A percentile compares a stretch with the other conserved stretches of the same genome.
Conservation (phyloP, 768 basidiomycete genomes). For the Artomyces pyxidatus region DNA sequence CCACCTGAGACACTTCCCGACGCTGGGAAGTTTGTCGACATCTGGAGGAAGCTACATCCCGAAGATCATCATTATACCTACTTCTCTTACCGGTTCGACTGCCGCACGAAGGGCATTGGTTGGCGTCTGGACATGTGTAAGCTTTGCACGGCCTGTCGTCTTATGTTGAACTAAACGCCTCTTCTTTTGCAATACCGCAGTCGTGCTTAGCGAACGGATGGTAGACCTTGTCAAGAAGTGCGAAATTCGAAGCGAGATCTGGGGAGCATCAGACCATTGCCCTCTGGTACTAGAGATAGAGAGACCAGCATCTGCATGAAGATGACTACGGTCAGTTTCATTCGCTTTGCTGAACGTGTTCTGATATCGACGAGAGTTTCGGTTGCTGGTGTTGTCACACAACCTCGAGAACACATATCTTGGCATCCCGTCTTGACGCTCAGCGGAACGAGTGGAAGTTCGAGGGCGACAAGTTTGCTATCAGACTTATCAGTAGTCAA, state of each 20-base stretch:
- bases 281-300: constrained; percentile 70
- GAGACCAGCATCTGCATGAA: no score
- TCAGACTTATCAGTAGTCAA: no score
- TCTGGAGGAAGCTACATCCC: constrained; percentile 72
- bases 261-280: constrained; percentile 82
- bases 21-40: constrained; percentile 51
- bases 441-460: no score
- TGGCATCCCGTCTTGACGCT: no score
- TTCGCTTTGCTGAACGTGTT: no score
- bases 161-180: no score
- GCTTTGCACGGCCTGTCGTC: constrained; percentile 11
- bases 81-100: constrained; percentile 78
- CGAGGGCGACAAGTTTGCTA: no score
- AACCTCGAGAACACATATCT: no score
- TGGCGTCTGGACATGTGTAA: constrained; percentile 87
- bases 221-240: constrained; percentile 63
- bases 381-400: no score
- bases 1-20: constrained; percentile 32
- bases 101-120: constrained; percentile 70
- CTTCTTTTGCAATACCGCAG: constrained; percentile 34
- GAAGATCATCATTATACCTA: constrained; percentile 72
- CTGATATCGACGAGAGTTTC: no score
- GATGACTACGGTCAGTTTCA: no score
- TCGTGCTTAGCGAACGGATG: constrained; percentile 68
- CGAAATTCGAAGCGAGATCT: constrained; percentile 79